Evolutionary conservation across 192 early-diverging fungal genomes (phyloP), one percentile per base, ranked within the genome.

Genomic region (Gorgonomyces haynaldii): DNA sequence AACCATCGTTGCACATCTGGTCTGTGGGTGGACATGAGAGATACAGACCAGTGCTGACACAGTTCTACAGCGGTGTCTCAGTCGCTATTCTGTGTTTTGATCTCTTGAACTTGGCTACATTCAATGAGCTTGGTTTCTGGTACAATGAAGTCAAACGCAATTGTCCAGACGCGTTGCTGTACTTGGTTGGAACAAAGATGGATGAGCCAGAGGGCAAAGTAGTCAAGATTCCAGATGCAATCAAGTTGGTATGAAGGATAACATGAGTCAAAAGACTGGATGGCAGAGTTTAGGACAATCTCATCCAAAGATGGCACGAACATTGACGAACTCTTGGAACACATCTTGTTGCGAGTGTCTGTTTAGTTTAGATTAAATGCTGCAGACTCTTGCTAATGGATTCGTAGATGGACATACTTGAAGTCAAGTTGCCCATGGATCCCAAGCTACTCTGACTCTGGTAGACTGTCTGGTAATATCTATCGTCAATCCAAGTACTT

Each of bases 111-210:
- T 34, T 53, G 16, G n/a, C 52, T 12, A 68, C 69, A 3, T 76
- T 76, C 48, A 37, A 52, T 13, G 74, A 76, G 53, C 43, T 70
- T 20, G 51, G 62, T 17, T 76, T 63, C 36, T 76, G 74, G 74
- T 76, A 69, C 42, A 76, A 76, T 45, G 74, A 76, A 48, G 49
- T 66, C 43, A 76, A 65, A 45, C 17, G 67, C 58, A 64, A 51
- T 43, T 30, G 55, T 1, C 72, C 72, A n/a, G 68, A 70, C 25
- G 69, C 72, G 0, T 12, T 48, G 1, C 40, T 70, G 1, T 26
- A 68, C 24, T 45, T 75, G 17, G 66, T 75, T 24, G 72, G 69
- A 2, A 61, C 59, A 7, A 75, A 75, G 60, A 64, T 52, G 5
- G 74, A 77, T 45, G 68, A 77, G 16, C 61, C 70, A 32, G 74